Evolutionary conservation across 2,329 filamentous ascomycete species (phyloP).

Genomic region (Pseudocercospora ulei): DNA sequence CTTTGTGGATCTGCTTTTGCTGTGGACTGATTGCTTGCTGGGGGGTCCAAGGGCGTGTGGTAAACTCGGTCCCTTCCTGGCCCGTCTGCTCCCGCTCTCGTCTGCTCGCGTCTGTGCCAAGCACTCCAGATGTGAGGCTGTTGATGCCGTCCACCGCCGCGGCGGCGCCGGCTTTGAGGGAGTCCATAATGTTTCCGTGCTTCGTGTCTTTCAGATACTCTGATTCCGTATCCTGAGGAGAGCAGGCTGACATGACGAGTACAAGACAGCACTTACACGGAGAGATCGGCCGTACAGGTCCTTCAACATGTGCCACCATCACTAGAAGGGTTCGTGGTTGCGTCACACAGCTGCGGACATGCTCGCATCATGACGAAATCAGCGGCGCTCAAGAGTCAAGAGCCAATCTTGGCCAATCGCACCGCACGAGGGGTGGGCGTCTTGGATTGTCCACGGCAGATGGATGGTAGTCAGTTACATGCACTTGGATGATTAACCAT

Average conservation of each 20-base stretch:
- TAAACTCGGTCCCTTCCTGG: conserved; percentile 12
- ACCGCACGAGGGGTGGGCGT: too few relatives aligned
- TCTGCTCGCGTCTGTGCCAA: conserved; percentile 2
- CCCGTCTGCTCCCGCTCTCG: conserved; percentile 6
- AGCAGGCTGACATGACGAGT: background rate
- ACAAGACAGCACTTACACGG: background rate
- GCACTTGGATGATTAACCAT: too few relatives aligned
- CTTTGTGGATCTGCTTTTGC: conserved; percentile 10
- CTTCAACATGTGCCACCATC: background rate
- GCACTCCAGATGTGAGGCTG: conserved; percentile 2
- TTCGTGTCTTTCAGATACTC: background rate
- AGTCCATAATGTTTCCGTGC: background rate
- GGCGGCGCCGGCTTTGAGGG: background rate
- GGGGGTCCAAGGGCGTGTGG: background rate
- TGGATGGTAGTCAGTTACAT: too few relatives aligned
- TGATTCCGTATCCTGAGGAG: too few relatives aligned
- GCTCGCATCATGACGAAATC: conserved; percentile 2
- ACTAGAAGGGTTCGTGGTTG: background rate
- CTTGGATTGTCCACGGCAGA: too few relatives aligned
- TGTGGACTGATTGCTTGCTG: background rate
- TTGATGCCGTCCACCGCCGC: background rate
- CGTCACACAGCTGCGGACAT: conserved; percentile 2
- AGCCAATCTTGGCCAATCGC: conserved; percentile 1
- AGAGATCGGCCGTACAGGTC: background rate
- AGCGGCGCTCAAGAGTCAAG: background rate